Base-by-base conservation (phyloP, 2,329 filamentous ascomycete species). In the Aspergillus sp. region DNA sequence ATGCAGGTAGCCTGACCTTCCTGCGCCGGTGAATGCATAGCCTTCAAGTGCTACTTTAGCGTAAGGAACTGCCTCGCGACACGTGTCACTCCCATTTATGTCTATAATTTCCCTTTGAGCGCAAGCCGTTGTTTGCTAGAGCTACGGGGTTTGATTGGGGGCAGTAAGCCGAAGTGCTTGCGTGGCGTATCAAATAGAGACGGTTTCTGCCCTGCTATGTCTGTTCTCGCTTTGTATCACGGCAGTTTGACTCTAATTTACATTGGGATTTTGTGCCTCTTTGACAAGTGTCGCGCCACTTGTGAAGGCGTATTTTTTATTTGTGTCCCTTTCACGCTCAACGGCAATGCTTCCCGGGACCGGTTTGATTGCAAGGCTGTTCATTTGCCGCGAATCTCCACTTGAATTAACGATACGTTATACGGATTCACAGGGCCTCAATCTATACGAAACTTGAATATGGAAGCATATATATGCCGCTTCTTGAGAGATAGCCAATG, bases 371-470 rank as follows among this genome's bases (percentile, higher is more conserved):
- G 25, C 10, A 8, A 32, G 47, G 30, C 47, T 17, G 8, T 25
- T 50, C 47, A 30, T 50, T 50, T 59, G 55, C 61, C 56, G 61
- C 56, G 23, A 38, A 21, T 52, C 60, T 58, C 60, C 60, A 59
- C 64, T 58, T 62, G 60, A 61, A 50, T 51, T 57, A 62, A 27
- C 1, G 53, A 60, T 27, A 50, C 57, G 15, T 44, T 48, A 17
- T 58, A 52, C 57, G 44, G 48, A 38, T 55, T 53, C 23, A 30
- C 51, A 48, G 41, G 36, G 32, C 48, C 21, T 27, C 53, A 61
- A 64, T 66, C 21, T 61, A 66, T 27, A 50, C 61, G 64, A 64
- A 64, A 66, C 64, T n/a, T 7, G 53, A 11, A 10, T 32, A n/a
- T 15, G 53, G 39, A 19, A 41, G 39, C 25, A 17, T 50, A n/a